These are phyloP conservation scores for Rhizopogon rudus DNA, from an alignment of 768 basidiomycete species.

Conservation along the genomic window DNA sequence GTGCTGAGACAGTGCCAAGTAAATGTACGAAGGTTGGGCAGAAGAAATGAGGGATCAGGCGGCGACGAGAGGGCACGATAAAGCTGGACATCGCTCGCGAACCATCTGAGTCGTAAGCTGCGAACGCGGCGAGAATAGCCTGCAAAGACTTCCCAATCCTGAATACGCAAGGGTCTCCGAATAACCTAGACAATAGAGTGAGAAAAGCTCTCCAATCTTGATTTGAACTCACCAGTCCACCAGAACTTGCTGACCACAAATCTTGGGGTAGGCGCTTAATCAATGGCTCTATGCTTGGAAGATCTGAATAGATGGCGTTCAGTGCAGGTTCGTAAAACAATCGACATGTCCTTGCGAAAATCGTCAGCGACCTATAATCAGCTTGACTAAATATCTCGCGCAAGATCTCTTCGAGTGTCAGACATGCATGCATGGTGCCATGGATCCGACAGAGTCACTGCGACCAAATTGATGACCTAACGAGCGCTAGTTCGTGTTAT, in stretches of 20 bases:
- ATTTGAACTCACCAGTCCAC: not conserved
- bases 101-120: slow-evolving; percentile 25
- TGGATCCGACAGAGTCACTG: not conserved
- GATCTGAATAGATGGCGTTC: slow-evolving; percentile 26
- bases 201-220: not conserved
- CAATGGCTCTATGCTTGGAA: slow-evolving; percentile 25
- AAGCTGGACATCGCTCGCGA: slow-evolving; percentile 17
- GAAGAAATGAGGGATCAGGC: slow-evolving; percentile 10
- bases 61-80: slow-evolving; percentile 13
- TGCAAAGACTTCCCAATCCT: slow-evolving; percentile 25
- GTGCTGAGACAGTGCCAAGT: slow-evolving; percentile 5
- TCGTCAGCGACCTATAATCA: slow-evolving; percentile 26
- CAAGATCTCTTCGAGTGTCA: slow-evolving; percentile 28
- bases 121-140: slow-evolving; percentile 24
- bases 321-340: slow-evolving; percentile 28
- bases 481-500: too few relatives aligned
- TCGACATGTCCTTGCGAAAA: slow-evolving; percentile 26
- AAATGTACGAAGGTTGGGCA: slow-evolving; percentile 24
- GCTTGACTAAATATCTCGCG: slow-evolving; percentile 27
- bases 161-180: slow-evolving; percentile 11
- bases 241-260: slow-evolving; percentile 20
- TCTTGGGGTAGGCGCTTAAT: slow-evolving; percentile 27
- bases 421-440: slow-evolving; percentile 27
- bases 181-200: slow-evolving; percentile 12
- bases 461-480: not conserved